Evolutionary conservation across 2,329 filamentous ascomycete species (phyloP), one percentile per base, ranked within the genome.

Genomic region (Chaetothyriales sp.): DNA sequence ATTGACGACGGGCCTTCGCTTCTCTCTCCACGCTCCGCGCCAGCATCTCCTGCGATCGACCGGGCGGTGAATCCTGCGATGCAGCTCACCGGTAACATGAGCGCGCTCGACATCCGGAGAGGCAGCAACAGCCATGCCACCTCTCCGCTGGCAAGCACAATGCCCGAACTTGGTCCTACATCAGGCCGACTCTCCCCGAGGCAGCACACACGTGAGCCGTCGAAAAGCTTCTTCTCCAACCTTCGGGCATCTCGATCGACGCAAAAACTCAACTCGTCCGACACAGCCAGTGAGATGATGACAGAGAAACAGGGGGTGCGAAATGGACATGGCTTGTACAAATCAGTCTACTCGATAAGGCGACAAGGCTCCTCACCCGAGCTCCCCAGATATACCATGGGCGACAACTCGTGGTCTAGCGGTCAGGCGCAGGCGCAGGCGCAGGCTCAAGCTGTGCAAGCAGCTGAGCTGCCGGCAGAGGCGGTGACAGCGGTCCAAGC

Each of bases 181-280:
- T 65, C 69, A 25, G 49, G 55, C 28, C 44, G 8, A 67, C 64
- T 54, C 63, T 68, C 45, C 57, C 65, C 57, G 5, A 57, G 62
- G 12, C 69, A 68, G 52, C 70, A 72, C 53, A 60, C 59, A 12
- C 66, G 70, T 50, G 70, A 73, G 53, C 59, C 65, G 2, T 73
- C 70, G 2, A 68, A 65, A 47, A 70, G 68, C 2, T 71, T 73
- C 50, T 72, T 73, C 52, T 66, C 69, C 10, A 71, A 65, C 51
- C 61, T 73, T 44, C 72, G 70, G 60, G 69, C 69, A 5, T 69
- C 69, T 2, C 70, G 69, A 55, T 66, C 69, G 10, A 68, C 68
- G 1, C 68, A 72, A 48, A 64, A 62, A 51, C 54, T 68, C 32
- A 67, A 70, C 36, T 59, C 61, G 32, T 70, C 69, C 18, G 69